Evolutionary conservation across 352 stramenopile species (phyloP), one percentile per base, ranked within the genome.

Genomic region (Pythium scleroteichum): DNA sequence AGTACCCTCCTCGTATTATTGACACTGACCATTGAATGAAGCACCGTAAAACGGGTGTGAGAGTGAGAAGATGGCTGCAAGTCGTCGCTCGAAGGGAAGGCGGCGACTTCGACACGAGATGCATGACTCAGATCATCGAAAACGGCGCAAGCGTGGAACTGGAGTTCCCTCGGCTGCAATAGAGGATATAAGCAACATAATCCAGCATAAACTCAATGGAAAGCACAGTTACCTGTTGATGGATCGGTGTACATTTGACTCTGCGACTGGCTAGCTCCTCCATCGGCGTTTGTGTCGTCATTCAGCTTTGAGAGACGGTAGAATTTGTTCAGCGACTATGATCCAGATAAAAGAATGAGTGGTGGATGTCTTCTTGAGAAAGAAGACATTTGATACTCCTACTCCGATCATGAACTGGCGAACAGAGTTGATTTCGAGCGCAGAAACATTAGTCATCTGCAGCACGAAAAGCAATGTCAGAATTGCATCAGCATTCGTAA

Each of bases 361-460:
- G n/a, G n/a, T n/a, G n/a, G n/a, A n/a, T n/a, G n/a, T n/a, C n/a
- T n/a, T n/a, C n/a, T n/a, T n/a, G n/a, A n/a, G n/a, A n/a, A n/a
- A 32, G 9, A 45, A 46, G 22, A 59, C 19, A 42, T 8, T 44
- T 44, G 41, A 42, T 22, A 14, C 4, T 44, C 75, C 62, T 73
- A 94, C 85, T 24, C 78, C 77, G 23, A 88, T 78, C 82, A 96
- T 93, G 44, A 96, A 89, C 62, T 92, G 76, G n/a, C 85, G 85
- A 27, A 96, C 83, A 10, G 84, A 91, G 58, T 86, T 94, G 71
- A 96, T 90, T 63, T 96, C 87, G 12, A 96, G 74, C 19, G 84
- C 85, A 0, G 79, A 76, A 24, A 94, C 85, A 54, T 94, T 94
- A 78, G 94, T 96, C 84, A 96, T 90, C 72, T 94, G 72, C 6